A percentile compares a stretch with the other conserved stretches of the same genome.
Conservation (phyloP, 768 basidiomycete genomes). For the Sistotremastrum suecicum region DNA sequence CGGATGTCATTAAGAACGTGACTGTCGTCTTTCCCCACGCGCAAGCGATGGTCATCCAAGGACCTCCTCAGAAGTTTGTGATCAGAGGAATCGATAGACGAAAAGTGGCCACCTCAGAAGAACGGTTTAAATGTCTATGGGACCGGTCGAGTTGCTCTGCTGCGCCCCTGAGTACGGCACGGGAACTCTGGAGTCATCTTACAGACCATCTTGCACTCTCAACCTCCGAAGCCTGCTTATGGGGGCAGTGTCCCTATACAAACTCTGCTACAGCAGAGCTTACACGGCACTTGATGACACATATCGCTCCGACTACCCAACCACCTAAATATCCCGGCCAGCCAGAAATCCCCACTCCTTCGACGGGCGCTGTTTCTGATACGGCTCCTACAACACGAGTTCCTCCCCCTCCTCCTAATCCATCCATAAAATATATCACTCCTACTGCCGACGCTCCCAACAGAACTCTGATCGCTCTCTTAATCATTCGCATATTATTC, state of each 20-base stretch:
- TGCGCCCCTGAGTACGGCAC: constrained; percentile 32
- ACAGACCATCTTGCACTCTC: constrained; percentile 19
- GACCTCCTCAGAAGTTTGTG: constrained; percentile 63
- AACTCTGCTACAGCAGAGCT: constrained; percentile 35
- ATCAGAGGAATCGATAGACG: constrained; percentile 73
- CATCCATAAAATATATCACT: constrained; percentile 41
- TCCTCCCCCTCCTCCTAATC: constrained; percentile 56
- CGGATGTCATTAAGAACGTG: constrained; percentile 92
- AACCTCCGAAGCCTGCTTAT: constrained; percentile 33
- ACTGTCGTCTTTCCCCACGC: constrained; percentile 75
- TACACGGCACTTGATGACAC: constrained; percentile 61
- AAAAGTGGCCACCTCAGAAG: constrained; percentile 39
- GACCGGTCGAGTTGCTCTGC: constrained; percentile 40
- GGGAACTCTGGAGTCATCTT: constrained; percentile 65
- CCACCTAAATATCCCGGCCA: constrained; percentile 52
- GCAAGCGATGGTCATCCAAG: constrained; percentile 72
- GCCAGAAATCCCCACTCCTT: constrained; percentile 59
- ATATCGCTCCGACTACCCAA: constrained; percentile 44
- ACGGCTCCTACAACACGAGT: constrained; percentile 45
- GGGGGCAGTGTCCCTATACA: constrained; percentile 50
- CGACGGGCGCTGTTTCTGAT: constrained; percentile 30
- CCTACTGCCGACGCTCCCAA: constrained; percentile 55
- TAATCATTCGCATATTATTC: constrained; percentile 75
- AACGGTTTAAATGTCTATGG: constrained; percentile 72
- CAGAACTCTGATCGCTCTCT: constrained; percentile 63